Evolutionary conservation across 306 rosid genomes (phyloP).

Genomic region (Prunus armeniaca): DNA sequence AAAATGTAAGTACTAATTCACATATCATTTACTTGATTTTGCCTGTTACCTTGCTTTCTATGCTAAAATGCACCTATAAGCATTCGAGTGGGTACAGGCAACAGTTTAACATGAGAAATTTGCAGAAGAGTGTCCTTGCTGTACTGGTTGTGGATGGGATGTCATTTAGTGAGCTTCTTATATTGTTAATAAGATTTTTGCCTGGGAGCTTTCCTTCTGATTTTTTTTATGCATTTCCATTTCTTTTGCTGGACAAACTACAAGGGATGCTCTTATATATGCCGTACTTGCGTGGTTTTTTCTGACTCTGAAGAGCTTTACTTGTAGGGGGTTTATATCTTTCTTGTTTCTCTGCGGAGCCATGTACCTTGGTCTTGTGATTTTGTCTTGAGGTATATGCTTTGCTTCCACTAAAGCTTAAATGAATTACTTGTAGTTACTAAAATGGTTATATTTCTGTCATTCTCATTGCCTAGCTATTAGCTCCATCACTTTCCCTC

Average conservation of each 20-base stretch:
- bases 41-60: too few relatives aligned
- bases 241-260: too few relatives aligned
- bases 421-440: too few relatives aligned
- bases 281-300: neutral
- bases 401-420: neutral
- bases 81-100: neutral
- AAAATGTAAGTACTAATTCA: constrained; percentile 45
- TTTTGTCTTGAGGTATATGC: constrained; percentile 45
- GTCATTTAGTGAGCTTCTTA: constrained; percentile 49
- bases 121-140: constrained; percentile 66
- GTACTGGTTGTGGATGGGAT: constrained; percentile 72
- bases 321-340: constrained; percentile 59
- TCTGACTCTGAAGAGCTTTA: constrained; percentile 6
- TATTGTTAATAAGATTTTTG: constrained; percentile 2
- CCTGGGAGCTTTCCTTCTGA: neutral
- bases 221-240: too few relatives aligned
- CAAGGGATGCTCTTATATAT: neutral
- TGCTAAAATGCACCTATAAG: too few relatives aligned
- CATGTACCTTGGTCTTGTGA: constrained; percentile 58
- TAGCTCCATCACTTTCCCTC: neutral
- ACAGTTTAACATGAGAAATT: constrained; percentile 39
- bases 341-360: constrained; percentile 51
- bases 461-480: too few relatives aligned
- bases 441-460: too few relatives aligned
- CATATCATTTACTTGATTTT: neutral